Conservation (phyloP, 768 basidiomycete species). For the Mycena galericulata region DNA sequence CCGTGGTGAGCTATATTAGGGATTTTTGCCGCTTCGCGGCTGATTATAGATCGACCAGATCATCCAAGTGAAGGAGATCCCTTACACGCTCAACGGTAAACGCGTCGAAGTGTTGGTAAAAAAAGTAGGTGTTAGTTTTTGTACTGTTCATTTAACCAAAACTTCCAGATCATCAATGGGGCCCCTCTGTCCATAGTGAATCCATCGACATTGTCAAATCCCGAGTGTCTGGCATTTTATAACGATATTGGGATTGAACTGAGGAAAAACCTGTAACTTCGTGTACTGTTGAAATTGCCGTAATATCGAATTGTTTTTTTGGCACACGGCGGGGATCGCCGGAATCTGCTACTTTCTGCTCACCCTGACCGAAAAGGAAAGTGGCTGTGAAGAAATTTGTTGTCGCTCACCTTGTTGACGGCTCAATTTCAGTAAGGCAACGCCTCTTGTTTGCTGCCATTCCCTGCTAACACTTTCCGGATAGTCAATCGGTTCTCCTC, state of each 20-base stretch:
- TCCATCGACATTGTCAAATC: constrained; percentile 78
- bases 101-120: constrained; percentile 84
- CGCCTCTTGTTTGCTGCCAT: background rate
- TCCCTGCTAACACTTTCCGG: constrained; percentile 1
- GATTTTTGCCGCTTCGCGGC: constrained; percentile 18
- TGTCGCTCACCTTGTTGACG: constrained; percentile 3
- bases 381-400: background rate
- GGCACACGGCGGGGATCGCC: no score
- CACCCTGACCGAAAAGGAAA: no score
- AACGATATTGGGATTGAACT: constrained; percentile 59
- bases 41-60: constrained; percentile 56
- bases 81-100: constrained; percentile 86
- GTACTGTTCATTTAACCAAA: background rate
- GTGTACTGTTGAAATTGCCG: background rate
- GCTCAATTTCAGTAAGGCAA: constrained; percentile 23
- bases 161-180: constrained; percentile 79
- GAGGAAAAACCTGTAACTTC: constrained; percentile 12
- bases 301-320: background rate
- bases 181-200: constrained; percentile 76
- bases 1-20: constrained; percentile 59
- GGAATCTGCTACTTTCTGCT: no score
- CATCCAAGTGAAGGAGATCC: constrained; percentile 76
- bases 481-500: constrained; percentile 26
- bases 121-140: constrained; percentile 59
- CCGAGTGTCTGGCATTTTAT: constrained; percentile 76